Evolutionary conservation across 2,329 filamentous ascomycete species (phyloP).

Genomic region (Penicillium sp.): DNA sequence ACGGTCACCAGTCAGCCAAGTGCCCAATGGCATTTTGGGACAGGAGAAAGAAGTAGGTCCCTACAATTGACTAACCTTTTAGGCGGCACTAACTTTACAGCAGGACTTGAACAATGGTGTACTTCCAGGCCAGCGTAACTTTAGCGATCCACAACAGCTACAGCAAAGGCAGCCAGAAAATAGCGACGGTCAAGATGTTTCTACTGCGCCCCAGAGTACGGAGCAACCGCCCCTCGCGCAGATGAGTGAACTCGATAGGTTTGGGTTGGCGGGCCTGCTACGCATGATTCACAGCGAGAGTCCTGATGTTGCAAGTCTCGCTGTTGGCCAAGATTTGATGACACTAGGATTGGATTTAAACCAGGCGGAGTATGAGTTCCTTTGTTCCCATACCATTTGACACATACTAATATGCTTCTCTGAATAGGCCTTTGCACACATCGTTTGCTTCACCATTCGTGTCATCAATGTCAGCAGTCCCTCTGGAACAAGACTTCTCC

Average conservation of each 20-base stretch:
- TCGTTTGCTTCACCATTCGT: constrained; percentile 64
- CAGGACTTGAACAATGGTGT: constrained; percentile 38
- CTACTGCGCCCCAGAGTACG: constrained; percentile 31
- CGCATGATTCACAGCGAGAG: constrained; percentile 56
- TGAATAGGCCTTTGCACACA: constrained; percentile 55
- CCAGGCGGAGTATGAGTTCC: constrained; percentile 53
- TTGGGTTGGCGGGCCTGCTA: constrained; percentile 58
- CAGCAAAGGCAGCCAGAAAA: constrained; percentile 36
- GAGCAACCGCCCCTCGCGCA: constrained; percentile 49
- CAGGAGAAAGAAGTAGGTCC: constrained; percentile 41
- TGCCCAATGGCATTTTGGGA: constrained; percentile 41
- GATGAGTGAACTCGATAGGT: constrained; percentile 60
- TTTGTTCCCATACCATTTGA: neutral
- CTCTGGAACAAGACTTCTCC: constrained; percentile 62
- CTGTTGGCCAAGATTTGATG: constrained; percentile 63
- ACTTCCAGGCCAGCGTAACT: constrained; percentile 34
- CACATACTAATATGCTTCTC: constrained; percentile 20
- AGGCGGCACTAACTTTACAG: constrained; percentile 14
- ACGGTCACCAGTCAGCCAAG: constrained; percentile 44
- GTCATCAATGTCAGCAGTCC: constrained; percentile 54
- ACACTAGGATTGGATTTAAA: constrained; percentile 63
- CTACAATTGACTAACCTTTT: neutral
- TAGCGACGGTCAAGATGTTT: constrained; percentile 36
- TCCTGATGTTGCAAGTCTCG: constrained; percentile 52
- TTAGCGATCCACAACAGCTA: constrained; percentile 34